These are phyloP conservation scores for Diospyros kaki DNA, from an alignment of 148 eudicot genomes.

Conservation along the genomic window DNA sequence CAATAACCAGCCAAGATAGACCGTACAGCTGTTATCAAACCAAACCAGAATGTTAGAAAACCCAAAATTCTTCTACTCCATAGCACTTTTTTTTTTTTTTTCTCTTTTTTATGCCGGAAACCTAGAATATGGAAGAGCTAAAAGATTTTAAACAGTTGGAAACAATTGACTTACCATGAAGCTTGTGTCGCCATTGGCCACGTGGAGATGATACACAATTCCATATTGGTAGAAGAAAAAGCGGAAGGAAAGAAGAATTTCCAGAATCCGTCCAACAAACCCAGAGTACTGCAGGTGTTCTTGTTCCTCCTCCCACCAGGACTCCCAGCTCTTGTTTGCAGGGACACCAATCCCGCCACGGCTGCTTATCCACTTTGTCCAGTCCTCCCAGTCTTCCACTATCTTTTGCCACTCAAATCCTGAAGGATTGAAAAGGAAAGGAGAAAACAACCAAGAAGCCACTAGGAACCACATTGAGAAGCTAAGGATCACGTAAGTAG, in stretches of 20 bases:
- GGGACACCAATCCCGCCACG: conserved; percentile 76
- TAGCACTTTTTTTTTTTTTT: too few species aligned
- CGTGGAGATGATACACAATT: conserved; percentile 67
- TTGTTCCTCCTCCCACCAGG: conserved; percentile 92
- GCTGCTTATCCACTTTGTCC: conserved; percentile 72
- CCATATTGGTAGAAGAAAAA: conserved; percentile 74
- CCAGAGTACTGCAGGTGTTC: conserved; percentile 63
- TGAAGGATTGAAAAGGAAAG: conserved; percentile 77
- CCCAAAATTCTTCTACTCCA: too few species aligned
- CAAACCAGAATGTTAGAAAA: neutral
- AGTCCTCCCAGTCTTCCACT: conserved; percentile 80
- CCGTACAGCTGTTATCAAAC: conserved; percentile 53
- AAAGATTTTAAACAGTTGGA: too few species aligned
- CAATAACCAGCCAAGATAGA: conserved; percentile 77
- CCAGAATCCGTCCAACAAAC: conserved; percentile 47
- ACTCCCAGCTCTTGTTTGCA: conserved; percentile 81
- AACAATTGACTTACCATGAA: conserved; percentile 40
- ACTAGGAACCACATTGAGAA: conserved; percentile 82
- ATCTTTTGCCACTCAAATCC: conserved; percentile 93
- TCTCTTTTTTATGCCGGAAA: too few species aligned
- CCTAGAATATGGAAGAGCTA: too few species aligned
- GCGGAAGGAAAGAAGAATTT: conserved; percentile 52
- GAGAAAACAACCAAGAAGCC: conserved; percentile 69
- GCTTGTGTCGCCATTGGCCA: conserved; percentile 55
- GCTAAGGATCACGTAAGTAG: conserved; percentile 45